These are phyloP conservation scores for Podaxis sp. DNA, from an alignment of 768 basidiomycete genomes.

Conservation along the genomic window DNA sequence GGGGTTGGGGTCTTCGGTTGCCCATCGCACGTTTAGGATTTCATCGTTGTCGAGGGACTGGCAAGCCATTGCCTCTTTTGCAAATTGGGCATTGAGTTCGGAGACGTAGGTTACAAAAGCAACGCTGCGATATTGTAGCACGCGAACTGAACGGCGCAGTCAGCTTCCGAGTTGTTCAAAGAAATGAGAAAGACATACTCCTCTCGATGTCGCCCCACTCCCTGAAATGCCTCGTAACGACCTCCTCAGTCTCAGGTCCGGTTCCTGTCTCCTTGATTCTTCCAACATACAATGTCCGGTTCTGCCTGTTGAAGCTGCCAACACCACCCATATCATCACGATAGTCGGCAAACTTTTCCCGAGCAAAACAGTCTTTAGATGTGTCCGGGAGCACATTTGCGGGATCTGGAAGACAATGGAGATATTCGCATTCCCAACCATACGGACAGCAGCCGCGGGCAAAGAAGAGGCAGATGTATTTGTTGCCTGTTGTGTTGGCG, in stretches of 20 bases:
- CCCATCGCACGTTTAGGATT: conserved; percentile 98
- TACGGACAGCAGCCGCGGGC: conserved; percentile 96
- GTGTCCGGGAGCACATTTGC: conserved; percentile 75
- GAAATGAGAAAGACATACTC: conserved; percentile 53
- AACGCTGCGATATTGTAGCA: conserved; percentile 91
- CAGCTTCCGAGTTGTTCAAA: background rate
- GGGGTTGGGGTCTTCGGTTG: conserved; percentile 98
- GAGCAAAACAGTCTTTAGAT: conserved; percentile 94
- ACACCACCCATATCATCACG: conserved; percentile 99
- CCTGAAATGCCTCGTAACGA: conserved; percentile 87
- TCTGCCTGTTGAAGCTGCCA: conserved; percentile 92
- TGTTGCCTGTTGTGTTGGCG: conserved; percentile 90
- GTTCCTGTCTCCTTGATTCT: conserved; percentile 89
- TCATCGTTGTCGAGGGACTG: conserved; percentile 97
- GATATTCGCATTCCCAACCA: conserved; percentile 97
- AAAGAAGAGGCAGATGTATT: conserved; percentile 95
- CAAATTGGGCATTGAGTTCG: conserved; percentile 89
- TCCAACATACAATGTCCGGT: conserved; percentile 93
- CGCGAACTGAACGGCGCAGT: conserved; percentile 58
- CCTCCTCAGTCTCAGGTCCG: conserved; percentile 89
- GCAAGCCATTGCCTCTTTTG: conserved; percentile 98
- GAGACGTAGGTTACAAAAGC: conserved; percentile 95
- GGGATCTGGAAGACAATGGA: conserved; percentile 83
- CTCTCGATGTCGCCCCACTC: conserved; percentile 95
- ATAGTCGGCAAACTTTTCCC: conserved; percentile 97